A percentile compares a stretch with the other conserved stretches of the same genome.
phyloP scores from a whole-genome alignment of 352 stramenopile genomes.

The Elongisporangium prolatum region DNA sequence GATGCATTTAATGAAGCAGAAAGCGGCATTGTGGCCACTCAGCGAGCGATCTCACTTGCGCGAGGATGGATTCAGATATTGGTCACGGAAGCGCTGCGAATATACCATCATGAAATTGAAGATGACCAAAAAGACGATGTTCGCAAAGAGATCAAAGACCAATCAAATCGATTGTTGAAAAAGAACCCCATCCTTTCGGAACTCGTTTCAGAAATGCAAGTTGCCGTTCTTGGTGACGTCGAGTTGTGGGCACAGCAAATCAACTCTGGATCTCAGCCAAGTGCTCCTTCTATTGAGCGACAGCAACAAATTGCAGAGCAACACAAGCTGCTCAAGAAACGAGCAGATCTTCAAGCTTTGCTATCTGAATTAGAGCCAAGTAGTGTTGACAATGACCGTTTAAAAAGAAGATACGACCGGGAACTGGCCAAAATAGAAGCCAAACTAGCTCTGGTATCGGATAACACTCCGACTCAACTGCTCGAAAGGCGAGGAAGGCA shows the following conservation, averaged over 20 bases:
- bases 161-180: conserved; percentile 26
- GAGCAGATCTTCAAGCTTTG: conserved; percentile 28
- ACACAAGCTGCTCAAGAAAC: conserved; percentile 59
- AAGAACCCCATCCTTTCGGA: conserved; percentile 24
- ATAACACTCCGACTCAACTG: conserved; percentile 41
- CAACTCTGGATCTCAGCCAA: conserved; percentile 6
- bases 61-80: conserved; percentile 40
- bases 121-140: conserved; percentile 24
- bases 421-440: conserved; percentile 55
- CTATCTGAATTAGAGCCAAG: conserved; percentile 19
- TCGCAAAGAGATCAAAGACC: conserved; percentile 15
- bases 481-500: conserved; percentile 50
- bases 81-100: conserved; percentile 34
- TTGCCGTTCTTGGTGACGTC: conserved; percentile 25
- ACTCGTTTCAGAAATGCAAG: conserved; percentile 26
- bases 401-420: conserved; percentile 46
- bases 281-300: conserved; percentile 11
- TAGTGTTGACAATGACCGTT: conserved; percentile 17
- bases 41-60: conserved; percentile 33
- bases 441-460: conserved; percentile 45
- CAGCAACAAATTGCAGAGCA: conserved; percentile 44
- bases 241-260: conserved; percentile 32
- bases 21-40: conserved; percentile 22
- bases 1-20: conserved; percentile 52
- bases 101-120: conserved; percentile 22